These are phyloP conservation scores for Myrica gale DNA, from an alignment of 306 rosid species.

Conservation along the genomic window DNA sequence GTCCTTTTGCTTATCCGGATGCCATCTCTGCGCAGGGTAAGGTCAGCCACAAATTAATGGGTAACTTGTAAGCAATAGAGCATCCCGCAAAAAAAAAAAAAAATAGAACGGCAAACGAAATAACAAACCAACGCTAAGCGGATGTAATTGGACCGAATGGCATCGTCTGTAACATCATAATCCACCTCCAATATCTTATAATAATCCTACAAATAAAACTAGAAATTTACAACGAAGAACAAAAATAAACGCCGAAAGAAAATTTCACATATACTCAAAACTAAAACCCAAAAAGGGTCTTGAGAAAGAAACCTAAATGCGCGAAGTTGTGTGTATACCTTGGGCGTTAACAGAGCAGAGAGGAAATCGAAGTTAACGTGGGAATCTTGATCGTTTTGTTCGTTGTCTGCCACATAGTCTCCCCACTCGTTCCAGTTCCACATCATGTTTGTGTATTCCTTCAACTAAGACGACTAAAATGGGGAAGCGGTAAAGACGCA, in stretches of 20 bases:
- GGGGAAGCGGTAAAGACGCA: background rate
- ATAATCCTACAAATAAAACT: slow-evolving; percentile 51
- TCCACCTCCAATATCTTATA: slow-evolving; percentile 88
- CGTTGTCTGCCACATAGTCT: slow-evolving; percentile 26
- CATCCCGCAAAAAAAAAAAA: background rate
- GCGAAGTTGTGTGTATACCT: slow-evolving; percentile 39
- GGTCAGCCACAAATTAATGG: background rate
- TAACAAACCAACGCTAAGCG: slow-evolving; percentile 81
- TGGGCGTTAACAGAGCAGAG: slow-evolving; percentile 60
- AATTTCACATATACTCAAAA: too few relatives aligned
- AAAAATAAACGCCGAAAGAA: background rate
- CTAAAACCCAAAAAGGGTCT: background rate
- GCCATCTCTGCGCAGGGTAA: slow-evolving; percentile 73
- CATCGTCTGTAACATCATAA: slow-evolving; percentile 80
- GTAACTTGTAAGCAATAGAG: background rate
- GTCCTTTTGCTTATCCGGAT: slow-evolving; percentile 85
- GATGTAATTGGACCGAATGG: slow-evolving; percentile 83
- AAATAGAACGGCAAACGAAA: slow-evolving; percentile 15
- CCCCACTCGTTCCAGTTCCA: slow-evolving; percentile 63
- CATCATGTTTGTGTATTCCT: slow-evolving; percentile 30
- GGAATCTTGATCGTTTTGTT: slow-evolving; percentile 50
- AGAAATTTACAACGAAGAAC: background rate
- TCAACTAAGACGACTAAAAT: background rate
- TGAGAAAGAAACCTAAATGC: background rate
- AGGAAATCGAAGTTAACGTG: slow-evolving; percentile 57